These are phyloP conservation scores for Hericium erinaceus DNA, from an alignment of 768 basidiomycete genomes.

Conservation along the genomic window DNA sequence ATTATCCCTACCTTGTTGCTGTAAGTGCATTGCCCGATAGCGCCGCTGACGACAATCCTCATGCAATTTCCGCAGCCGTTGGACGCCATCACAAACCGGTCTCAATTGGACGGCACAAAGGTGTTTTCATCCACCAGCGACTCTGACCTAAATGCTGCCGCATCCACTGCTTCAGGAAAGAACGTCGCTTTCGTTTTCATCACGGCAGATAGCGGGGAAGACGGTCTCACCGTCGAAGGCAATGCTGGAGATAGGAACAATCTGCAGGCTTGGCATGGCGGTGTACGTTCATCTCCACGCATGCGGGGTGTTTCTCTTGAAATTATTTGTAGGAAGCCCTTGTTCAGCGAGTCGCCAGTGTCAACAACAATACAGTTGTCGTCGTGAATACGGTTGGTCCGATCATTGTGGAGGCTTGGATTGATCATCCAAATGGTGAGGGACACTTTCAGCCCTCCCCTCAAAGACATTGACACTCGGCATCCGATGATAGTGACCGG, in stretches of 20 bases:
- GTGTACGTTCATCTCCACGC: not conserved
- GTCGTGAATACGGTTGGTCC: slow-evolving; percentile 44
- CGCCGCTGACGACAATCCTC: not conserved
- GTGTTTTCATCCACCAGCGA: not conserved
- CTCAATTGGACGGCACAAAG: not conserved
- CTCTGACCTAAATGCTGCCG: not conserved
- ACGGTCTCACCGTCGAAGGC: slow-evolving; percentile 63
- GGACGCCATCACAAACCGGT: not conserved
- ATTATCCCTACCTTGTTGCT: not conserved
- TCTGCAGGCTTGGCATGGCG: not conserved
- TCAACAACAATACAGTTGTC: slow-evolving; percentile 66
- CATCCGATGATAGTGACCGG: slow-evolving; percentile 29
- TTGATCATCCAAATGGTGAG: slow-evolving; percentile 36
- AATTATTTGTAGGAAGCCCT: slow-evolving; percentile 23
- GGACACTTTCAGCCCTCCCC: not conserved
- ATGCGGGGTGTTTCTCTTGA: no score
- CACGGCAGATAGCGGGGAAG: slow-evolving; percentile 75
- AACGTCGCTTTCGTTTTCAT: slow-evolving; percentile 76
- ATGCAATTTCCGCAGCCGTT: not conserved
- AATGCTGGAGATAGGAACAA: slow-evolving; percentile 53
- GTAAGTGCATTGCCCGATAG: not conserved
- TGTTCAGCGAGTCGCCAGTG: slow-evolving; percentile 55
- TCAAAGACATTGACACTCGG: not conserved
- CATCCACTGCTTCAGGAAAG: slow-evolving; percentile 19
- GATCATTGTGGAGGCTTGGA: slow-evolving; percentile 33